These are phyloP conservation scores for Acer negundo DNA, from an alignment of 345 rosid species.

Conservation along the genomic window DNA sequence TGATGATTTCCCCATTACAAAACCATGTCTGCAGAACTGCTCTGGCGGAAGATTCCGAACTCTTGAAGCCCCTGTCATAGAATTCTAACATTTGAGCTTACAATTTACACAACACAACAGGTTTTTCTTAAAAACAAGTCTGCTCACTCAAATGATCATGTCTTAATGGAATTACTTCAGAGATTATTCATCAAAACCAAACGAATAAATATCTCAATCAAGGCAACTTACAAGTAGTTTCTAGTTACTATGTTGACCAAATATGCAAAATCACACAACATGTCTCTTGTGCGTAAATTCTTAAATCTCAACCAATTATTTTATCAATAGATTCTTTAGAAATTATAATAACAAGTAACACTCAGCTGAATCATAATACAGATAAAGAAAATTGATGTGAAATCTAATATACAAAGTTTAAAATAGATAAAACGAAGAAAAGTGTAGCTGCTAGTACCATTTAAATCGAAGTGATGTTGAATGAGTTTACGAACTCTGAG, in stretches of 20 bases:
- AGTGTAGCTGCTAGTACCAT: conserved; percentile 42
- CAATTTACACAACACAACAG: not conserved
- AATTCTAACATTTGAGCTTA: not conserved
- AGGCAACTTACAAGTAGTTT: no score
- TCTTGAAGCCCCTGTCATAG: conserved; percentile 62
- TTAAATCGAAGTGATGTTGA: conserved; percentile 52
- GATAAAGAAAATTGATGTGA: not conserved
- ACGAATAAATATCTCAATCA: not conserved
- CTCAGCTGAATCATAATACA: not conserved
- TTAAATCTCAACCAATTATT: no score
- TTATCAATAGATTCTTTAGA: no score
- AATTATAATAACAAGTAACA: not conserved
- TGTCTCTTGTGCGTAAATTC: no score
- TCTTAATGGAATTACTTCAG: not conserved
- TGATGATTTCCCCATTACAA: conserved; percentile 87
- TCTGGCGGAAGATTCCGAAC: conserved; percentile 76
- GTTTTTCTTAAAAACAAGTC: not conserved
- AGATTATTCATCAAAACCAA: not conserved
- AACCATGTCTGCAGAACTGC: conserved; percentile 79
- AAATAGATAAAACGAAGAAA: not conserved
- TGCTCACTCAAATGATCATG: not conserved
- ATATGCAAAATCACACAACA: no score
- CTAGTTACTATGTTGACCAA: no score
- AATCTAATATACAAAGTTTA: not conserved
- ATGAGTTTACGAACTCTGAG: conserved; percentile 63